Evolutionary conservation across 1,139 yeast species (phyloP), one percentile per base, ranked within the genome.

Genomic region (Protomyces gravidus): DNA sequence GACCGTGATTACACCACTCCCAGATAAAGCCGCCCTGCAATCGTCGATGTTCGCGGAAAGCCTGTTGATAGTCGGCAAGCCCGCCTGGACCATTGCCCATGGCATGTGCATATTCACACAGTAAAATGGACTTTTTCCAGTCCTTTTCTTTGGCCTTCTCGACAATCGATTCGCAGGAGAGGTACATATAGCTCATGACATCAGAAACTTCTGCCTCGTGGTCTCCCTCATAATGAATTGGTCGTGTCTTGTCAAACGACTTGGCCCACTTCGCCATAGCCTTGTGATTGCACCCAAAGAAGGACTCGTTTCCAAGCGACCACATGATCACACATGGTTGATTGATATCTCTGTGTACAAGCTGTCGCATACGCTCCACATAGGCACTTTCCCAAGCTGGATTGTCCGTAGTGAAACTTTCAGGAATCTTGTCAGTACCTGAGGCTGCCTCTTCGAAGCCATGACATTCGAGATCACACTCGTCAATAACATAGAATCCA

Each of bases 1-100:
- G 55, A 5, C 76, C 76, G 62, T 73, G 76, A 60, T 72, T 72
- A 4, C 73, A 73, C 76, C 76, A 73, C 62, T 73, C 76, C 76
- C 76, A 73, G 27, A 73, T 65, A 62, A 71, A 73, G 4, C 76
- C 76, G 13, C 76, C 76, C 58, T 71, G 75, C 15, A 70, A 60
- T 6, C 71, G 63, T 1, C 65, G 65, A 50, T 71, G 63, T 56
- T 70, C 66, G 55, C 71, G 68, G 62, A 73, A 72, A 26, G 71
- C 61, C 9, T 71, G 73, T 59, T 68, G 69, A 55, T 73, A 73
- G 53, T 73, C 74, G 39, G 67, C 66, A 42, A 73, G 47, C 5
- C 68, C 68, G 1, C 76, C 76, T 1, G 76, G 76, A 0, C 75
- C 74, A 61, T 73, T 73, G 5, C 76, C 76, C 76, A 73, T 73